phyloP scores from a whole-genome alignment of 140 eudicot genomes.

The Oenanthe javanica region DNA sequence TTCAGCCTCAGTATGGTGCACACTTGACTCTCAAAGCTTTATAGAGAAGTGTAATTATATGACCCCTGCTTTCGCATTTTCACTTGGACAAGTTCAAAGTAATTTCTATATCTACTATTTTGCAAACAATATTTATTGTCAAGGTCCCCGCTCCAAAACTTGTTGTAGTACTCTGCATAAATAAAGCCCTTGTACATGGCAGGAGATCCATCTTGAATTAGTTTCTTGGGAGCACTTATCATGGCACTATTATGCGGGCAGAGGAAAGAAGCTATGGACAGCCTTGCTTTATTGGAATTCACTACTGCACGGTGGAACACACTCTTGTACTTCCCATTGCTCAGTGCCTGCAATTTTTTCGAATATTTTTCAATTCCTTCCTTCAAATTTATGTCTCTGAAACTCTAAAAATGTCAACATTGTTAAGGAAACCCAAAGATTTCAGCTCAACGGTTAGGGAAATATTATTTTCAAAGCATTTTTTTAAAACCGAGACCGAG shows the following conservation, averaged over 20 bases:
- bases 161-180: conserved; percentile 63
- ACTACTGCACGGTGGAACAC: conserved; percentile 82
- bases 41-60: neutral
- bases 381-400: neutral
- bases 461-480: too few relatives aligned
- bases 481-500: too few relatives aligned
- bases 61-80: neutral
- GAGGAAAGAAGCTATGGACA: conserved; percentile 80
- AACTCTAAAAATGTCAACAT: neutral
- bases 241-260: conserved; percentile 55
- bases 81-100: conserved; percentile 20
- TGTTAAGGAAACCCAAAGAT: neutral
- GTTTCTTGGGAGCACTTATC: conserved; percentile 54
- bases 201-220: conserved; percentile 33
- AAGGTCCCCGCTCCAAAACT: conserved; percentile 83
- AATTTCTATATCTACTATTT: conserved; percentile 11
- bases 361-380: neutral
- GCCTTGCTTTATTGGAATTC: conserved; percentile 50
- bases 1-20: conserved; percentile 7
- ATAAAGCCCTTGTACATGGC: conserved; percentile 55
- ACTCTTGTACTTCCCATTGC: conserved; percentile 73
- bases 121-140: neutral
- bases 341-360: conserved; percentile 42
- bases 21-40: neutral
- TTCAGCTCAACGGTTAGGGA: neutral